A percentile compares a stretch with the other conserved stretches of the same genome.
phyloP scores from a whole-genome alignment of 805 yeast genomes.

The Hermanozyma aechmeae region DNA sequence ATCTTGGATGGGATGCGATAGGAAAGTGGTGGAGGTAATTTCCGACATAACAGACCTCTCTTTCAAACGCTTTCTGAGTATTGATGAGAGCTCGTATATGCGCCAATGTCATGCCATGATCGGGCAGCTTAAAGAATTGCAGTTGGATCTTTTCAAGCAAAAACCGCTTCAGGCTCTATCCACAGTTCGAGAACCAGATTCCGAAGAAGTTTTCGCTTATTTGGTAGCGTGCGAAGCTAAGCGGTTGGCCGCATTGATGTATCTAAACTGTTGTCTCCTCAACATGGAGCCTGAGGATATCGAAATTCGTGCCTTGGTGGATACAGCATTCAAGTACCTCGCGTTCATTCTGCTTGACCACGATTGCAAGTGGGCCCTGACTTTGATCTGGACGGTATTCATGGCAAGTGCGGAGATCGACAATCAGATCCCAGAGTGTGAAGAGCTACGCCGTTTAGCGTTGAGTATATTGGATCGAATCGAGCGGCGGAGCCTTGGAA shows the following conservation, averaged over 20 bases:
- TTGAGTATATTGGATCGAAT: conserved; percentile 16
- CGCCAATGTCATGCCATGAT: no score
- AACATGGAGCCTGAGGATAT: conserved; percentile 15
- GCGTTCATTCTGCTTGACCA: conserved; percentile 16
- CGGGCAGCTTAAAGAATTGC: no score
- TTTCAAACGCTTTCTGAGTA: conserved; percentile 15
- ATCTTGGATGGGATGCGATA: conserved; percentile 26
- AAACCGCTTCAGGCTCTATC: no score
- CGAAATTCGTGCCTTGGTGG: conserved; percentile 8
- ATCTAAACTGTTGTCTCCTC: conserved; percentile 18
- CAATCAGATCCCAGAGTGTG: conserved; percentile 13
- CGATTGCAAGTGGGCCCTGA: conserved; percentile 19
- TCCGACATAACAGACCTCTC: conserved; percentile 25
- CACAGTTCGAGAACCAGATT: no score
- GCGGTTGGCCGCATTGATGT: conserved; percentile 13
- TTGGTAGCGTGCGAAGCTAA: conserved; percentile 19
- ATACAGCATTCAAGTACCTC: conserved; percentile 10
- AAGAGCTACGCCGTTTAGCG: conserved; percentile 15
- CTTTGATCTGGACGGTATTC: conserved; percentile 21
- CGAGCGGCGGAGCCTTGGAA: conserved; percentile 17
- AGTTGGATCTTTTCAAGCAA: no score
- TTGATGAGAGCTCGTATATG: no score
- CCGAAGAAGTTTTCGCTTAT: no score
- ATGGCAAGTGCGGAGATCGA: conserved; percentile 19
- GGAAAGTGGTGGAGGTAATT: conserved; percentile 13